Conservation (phyloP, 73 alveolate genomes). For the Paramecium octaurelia region DNA sequence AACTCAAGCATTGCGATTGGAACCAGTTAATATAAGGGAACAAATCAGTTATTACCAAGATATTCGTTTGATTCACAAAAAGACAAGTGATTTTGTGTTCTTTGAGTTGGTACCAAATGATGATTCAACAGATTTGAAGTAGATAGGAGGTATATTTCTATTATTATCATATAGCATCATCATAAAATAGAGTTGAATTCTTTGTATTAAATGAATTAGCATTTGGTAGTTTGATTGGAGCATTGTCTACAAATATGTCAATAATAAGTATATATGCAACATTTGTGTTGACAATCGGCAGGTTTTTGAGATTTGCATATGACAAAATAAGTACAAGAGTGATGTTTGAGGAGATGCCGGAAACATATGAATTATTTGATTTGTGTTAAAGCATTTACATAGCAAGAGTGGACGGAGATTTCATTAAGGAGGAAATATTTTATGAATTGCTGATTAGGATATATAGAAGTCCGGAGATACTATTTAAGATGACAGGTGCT, state of each 20-base stretch:
- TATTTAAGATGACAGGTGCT: slow-evolving; percentile 68
- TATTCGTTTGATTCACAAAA: slow-evolving; percentile 10
- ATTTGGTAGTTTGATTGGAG: slow-evolving; percentile 44
- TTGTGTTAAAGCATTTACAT: slow-evolving; percentile 71
- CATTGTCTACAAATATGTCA: slow-evolving; percentile 49
- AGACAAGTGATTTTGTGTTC: slow-evolving; percentile 24
- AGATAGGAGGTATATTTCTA: background rate
- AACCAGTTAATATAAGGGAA: slow-evolving; percentile 39
- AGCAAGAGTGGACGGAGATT: slow-evolving; percentile 68
- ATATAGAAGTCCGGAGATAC: slow-evolving; percentile 69
- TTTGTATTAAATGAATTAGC: slow-evolving; percentile 52
- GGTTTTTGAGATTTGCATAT: slow-evolving; percentile 67
- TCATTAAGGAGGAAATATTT: slow-evolving; percentile 65
- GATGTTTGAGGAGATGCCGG: slow-evolving; percentile 75
- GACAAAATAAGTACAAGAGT: slow-evolving; percentile 67
- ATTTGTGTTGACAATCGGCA: slow-evolving; percentile 69
- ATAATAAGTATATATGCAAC: slow-evolving; percentile 75
- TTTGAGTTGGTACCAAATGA: slow-evolving; percentile 29
- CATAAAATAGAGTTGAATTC: slow-evolving; percentile 41
- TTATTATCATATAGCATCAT: slow-evolving; percentile 12
- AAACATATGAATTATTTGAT: slow-evolving; percentile 67
- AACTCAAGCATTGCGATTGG: slow-evolving; percentile 22
- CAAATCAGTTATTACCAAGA: background rate
- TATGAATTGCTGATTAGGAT: slow-evolving; percentile 71
- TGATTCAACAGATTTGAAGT: slow-evolving; percentile 12